A percentile compares a stretch with the other conserved stretches of the same genome.
phyloP scores from a whole-genome alignment of 176 grass and related monocot genomes.

The Avena sativa region DNA sequence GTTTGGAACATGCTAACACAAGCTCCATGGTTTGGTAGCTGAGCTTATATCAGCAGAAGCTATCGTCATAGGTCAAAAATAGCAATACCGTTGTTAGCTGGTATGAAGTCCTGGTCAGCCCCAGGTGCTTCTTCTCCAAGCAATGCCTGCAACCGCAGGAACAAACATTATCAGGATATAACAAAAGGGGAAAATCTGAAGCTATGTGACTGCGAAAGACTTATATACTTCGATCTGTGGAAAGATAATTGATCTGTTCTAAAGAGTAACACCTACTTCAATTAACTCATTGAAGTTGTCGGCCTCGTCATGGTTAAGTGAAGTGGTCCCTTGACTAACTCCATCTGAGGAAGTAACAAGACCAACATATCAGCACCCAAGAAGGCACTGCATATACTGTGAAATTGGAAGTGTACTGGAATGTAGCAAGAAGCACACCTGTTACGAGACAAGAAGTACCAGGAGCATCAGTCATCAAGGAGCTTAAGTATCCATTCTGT shows the following conservation, averaged over 20 bases:
- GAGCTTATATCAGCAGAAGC: not conserved
- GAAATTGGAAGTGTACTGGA: not conserved
- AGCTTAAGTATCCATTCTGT: not conserved
- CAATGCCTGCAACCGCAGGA: not conserved
- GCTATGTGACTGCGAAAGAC: not conserved
- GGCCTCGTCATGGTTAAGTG: not conserved
- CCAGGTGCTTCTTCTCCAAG: not conserved
- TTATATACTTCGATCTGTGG: not conserved
- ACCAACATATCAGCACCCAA: not conserved
- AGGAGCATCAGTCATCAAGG: not conserved
- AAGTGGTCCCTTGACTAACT: not conserved
- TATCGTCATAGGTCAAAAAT: not conserved
- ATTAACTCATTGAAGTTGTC: not conserved
- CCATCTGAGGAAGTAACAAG: not conserved
- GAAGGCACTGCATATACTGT: not conserved
- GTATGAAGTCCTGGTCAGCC: not conserved
- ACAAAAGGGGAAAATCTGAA: not conserved
- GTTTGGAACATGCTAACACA: not conserved
- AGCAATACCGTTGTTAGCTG: not conserved
- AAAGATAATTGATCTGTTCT: not conserved
- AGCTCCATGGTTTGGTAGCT: not conserved
- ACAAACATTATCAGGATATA: not conserved
- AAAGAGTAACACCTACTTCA: not conserved
- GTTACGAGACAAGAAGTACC: not conserved
- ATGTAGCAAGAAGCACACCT: not conserved